A percentile compares a stretch with the other conserved stretches of the same genome.
Conservation (phyloP, 768 basidiomycete species). For the Hygrophorus pudorinus region DNA sequence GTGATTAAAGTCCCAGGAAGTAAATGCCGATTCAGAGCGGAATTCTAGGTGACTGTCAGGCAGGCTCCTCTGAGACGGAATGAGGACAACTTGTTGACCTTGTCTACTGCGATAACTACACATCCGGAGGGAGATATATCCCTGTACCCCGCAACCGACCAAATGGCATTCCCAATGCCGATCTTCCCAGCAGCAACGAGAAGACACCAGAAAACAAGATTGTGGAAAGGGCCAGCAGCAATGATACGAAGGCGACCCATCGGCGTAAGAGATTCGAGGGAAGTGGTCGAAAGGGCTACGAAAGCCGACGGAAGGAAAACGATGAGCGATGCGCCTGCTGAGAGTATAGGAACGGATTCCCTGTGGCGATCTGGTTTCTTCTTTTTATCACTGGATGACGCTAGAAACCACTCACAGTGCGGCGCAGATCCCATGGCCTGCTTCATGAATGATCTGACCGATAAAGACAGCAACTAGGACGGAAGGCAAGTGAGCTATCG, state of each 20-base stretch:
- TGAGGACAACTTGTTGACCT: conserved; percentile 30
- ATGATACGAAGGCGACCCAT: conserved; percentile 49
- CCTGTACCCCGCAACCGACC: conserved; percentile 35
- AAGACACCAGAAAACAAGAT: conserved; percentile 48
- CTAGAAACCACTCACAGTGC: conserved; percentile 44
- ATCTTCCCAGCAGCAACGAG: conserved; percentile 28
- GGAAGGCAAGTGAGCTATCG: conserved; percentile 57
- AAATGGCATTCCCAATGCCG: conserved; percentile 20
- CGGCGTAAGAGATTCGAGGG: conserved; percentile 27
- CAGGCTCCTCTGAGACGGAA: background rate
- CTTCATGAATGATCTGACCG: conserved; percentile 69
- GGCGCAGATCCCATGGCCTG: conserved; percentile 69
- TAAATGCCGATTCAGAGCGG: conserved; percentile 50
- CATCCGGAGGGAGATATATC: conserved; percentile 43
- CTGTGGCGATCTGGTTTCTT: conserved; percentile 24
- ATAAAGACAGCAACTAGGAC: conserved; percentile 52
- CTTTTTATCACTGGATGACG: background rate
- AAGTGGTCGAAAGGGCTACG: conserved; percentile 44
- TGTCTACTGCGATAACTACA: conserved; percentile 43
- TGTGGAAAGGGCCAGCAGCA: conserved; percentile 73
- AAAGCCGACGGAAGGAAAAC: conserved; percentile 66
- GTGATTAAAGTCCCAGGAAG: conserved; percentile 50
- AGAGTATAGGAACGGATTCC: conserved; percentile 51
- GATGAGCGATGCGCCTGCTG: conserved; percentile 52
- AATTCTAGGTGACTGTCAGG: conserved; percentile 34